These are phyloP conservation scores for Penicillium paxilli DNA, from an alignment of 495 filamentous ascomycete species.

Conservation along the genomic window DNA sequence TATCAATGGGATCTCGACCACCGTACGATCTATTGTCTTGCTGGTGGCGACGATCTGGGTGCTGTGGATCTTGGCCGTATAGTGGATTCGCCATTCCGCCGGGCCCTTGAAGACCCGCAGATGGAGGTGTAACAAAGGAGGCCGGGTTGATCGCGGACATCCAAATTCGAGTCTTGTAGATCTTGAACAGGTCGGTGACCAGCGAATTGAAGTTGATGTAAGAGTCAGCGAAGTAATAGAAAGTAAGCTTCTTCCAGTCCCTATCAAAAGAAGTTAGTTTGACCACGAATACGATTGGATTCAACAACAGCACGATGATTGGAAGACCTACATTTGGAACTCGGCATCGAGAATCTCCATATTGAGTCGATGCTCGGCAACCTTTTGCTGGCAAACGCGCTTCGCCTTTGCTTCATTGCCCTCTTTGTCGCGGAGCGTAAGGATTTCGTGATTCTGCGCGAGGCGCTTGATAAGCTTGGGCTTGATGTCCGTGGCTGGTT, in stretches of 20 bases:
- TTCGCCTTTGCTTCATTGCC: conserved; percentile 97
- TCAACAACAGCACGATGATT: not conserved
- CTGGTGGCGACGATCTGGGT: conserved; percentile 35
- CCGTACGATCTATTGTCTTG: conserved; percentile 34
- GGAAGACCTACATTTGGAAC: conserved; percentile 83
- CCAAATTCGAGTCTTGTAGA: conserved; percentile 99
- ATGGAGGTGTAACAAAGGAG: conserved; percentile 82
- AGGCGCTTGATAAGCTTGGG: conserved; percentile 95
- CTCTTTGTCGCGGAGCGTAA: conserved; percentile 87
- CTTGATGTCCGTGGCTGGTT: conserved; percentile 77
- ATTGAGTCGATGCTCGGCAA: conserved; percentile 86
- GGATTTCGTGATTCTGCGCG: conserved; percentile 86
- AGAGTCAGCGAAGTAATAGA: conserved; percentile 96
- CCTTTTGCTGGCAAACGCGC: conserved; percentile 93
- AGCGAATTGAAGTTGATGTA: conserved; percentile 99
- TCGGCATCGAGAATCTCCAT: conserved; percentile 99
- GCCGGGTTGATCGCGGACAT: conserved; percentile 99
- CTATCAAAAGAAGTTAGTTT: conserved; percentile 44
- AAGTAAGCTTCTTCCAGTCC: conserved; percentile 98
- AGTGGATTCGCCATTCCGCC: conserved; percentile 28
- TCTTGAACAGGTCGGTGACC: conserved; percentile 96
- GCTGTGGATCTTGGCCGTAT: conserved; percentile 34
- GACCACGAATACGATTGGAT: not conserved
- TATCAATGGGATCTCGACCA: conserved; percentile 30
- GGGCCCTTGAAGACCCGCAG: conserved; percentile 60